phyloP scores from a whole-genome alignment of 495 filamentous ascomycete genomes.

The Platismatia glauca region DNA sequence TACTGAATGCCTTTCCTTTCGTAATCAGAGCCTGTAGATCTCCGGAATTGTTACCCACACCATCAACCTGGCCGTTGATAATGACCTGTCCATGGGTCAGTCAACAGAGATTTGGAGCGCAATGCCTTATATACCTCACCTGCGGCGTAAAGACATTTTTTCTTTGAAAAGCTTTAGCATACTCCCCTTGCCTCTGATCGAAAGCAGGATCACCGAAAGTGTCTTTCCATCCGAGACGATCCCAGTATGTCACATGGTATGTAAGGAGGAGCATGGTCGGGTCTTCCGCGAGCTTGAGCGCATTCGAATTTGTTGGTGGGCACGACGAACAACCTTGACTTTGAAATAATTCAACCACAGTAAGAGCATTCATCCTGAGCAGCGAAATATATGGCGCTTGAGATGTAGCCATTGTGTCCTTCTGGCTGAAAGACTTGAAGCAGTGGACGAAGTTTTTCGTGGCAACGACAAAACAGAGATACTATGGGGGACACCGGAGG shows the following conservation, averaged over 20 bases:
- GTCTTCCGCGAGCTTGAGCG: slow-evolving; percentile 6
- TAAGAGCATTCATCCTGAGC: not conserved
- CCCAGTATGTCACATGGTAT: slow-evolving; percentile 5
- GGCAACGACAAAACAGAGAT: not conserved
- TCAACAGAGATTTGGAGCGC: not conserved
- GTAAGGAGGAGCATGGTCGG: slow-evolving; percentile 8
- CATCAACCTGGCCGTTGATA: slow-evolving; percentile 7
- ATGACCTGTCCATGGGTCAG: too few relatives aligned
- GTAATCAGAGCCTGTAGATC: not conserved
- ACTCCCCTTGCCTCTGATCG: slow-evolving; percentile 7
- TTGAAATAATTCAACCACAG: slow-evolving; percentile 8
- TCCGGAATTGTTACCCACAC: not conserved
- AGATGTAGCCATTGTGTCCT: slow-evolving; percentile 2
- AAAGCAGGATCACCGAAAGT: slow-evolving; percentile 2
- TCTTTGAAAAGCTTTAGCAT: slow-evolving; percentile 2
- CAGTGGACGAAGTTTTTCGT: not conserved
- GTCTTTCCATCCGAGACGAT: slow-evolving; percentile 10
- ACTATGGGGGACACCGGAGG: not conserved
- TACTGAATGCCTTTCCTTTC: not conserved
- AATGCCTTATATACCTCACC: not conserved
- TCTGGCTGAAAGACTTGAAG: not conserved
- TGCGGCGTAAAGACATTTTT: slow-evolving; percentile 5
- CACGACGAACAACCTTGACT: slow-evolving; percentile 13
- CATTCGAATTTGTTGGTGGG: not conserved
- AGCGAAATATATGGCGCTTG: not conserved